A percentile compares a stretch with the other conserved stretches of the same genome.
phyloP scores from a whole-genome alignment of 192 early-diverging fungal genomes.

The Coemansia javaensis region DNA sequence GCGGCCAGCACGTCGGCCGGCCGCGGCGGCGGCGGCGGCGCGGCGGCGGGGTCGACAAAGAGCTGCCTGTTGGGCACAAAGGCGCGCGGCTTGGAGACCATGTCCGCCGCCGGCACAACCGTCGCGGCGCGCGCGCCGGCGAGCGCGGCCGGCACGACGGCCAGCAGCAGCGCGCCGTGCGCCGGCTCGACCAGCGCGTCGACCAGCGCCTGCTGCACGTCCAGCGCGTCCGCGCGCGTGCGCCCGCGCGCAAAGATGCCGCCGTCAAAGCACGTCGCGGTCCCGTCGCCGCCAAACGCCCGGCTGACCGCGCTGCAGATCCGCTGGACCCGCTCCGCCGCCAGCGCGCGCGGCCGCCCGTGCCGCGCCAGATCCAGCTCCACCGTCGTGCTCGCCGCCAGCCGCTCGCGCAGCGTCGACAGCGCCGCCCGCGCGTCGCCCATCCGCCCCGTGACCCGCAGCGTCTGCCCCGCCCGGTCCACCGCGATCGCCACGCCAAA shows the following conservation, averaged over 20 bases:
- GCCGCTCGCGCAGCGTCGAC: constrained; percentile 25
- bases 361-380: constrained; percentile 12
- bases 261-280: constrained; percentile 9
- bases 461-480: background rate
- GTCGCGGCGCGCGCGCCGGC: background rate
- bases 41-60: background rate
- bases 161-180: constrained; percentile 17
- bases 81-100: constrained; percentile 16
- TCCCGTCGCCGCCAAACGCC: constrained; percentile 1
- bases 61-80: constrained; percentile 10
- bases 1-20: background rate
- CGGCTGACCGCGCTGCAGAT: background rate
- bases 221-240: constrained; percentile 13
- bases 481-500: constrained; percentile 16
- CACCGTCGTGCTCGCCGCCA: constrained; percentile 23
- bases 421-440: constrained; percentile 24
- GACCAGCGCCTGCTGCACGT: constrained; percentile 28
- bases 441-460: constrained; percentile 15
- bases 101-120: constrained; percentile 10
- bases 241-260: constrained; percentile 25
- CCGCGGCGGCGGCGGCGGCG: no score
- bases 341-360: constrained; percentile 13
- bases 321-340: constrained; percentile 1
- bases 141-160: constrained; percentile 3
- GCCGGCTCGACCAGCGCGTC: constrained; percentile 20